Evolutionary conservation across 2,329 filamentous ascomycete genomes (phyloP), one percentile per base, ranked within the genome.

Genomic region (Emmonsia crescens): DNA sequence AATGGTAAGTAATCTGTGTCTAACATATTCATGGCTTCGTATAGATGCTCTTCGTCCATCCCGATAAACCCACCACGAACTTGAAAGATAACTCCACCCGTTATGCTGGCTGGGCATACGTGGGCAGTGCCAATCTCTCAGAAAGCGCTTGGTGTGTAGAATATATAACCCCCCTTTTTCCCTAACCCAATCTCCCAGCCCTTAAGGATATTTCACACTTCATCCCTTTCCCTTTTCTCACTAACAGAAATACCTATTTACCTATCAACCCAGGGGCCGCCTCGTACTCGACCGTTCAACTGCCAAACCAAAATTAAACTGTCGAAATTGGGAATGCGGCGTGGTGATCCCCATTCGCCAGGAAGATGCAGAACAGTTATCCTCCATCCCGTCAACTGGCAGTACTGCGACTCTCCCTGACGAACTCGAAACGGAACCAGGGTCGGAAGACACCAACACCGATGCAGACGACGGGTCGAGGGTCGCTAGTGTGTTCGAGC

Each of bases 281-380:
- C 75, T 96, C 36, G 83, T 86, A 60, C 85, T 86, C 69, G 87
- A 95, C 68, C 85, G 82, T 66, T 75, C 73, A 8, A 87, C 84
- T 2, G 86, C 86, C 64, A 75, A 83, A 64, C 83, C 85, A 14
- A 96, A 91, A 73, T 80, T 97, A 65, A 91, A 83, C 64, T 91
- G 89, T 73, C 85, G 89, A 60, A 99, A 97, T 73, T 97, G 93
- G 92, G 94, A 97, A 76, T 96, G 91, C 70, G 94, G 94, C 42
- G 89, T 99, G 1, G 68, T 97, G 29, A 72, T 96, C 48, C 85
- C 86, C 10, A 78, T 89, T 29, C 68, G 66, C 49, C 38, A 42
- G 14, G 31, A 38, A 3, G 55, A 27, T 4, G 16, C 19, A 33
- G 51, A 12, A 54, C n/a, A 54, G 31, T 5, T 24, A 24, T 38